Conservation (phyloP, 116 monocot species). For the Iris pallida region DNA sequence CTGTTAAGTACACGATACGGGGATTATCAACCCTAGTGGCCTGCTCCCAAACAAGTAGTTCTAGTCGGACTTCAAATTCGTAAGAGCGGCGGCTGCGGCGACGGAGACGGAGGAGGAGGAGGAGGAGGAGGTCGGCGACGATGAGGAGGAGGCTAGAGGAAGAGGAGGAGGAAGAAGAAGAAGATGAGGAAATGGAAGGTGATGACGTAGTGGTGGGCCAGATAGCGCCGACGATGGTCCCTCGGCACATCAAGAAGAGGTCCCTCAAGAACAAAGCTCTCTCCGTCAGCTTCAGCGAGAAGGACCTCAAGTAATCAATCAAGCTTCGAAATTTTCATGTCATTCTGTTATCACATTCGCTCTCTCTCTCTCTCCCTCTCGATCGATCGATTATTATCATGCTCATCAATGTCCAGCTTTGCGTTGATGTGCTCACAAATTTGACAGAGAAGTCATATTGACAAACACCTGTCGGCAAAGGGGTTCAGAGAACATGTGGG, state of each 20-base stretch:
- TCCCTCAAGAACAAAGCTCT: constrained; percentile 75
- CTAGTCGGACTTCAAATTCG: too few species aligned
- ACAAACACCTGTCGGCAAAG: too few species aligned
- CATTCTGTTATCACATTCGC: not conserved
- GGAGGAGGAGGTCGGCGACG: constrained; percentile 8
- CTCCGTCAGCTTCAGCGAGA: constrained; percentile 62
- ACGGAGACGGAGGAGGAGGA: not conserved
- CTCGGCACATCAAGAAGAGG: constrained; percentile 72
- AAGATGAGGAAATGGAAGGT: constrained; percentile 20
- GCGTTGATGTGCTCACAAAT: not conserved
- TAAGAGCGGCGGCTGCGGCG: too few species aligned
- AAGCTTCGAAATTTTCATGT: not conserved
- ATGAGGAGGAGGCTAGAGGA: not conserved
- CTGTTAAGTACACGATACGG: too few species aligned
- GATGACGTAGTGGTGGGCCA: constrained; percentile 48
- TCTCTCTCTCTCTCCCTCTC: too few species aligned
- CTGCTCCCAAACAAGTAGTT: too few species aligned
- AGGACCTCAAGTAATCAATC: constrained; percentile 39
- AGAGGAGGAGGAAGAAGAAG: not conserved
- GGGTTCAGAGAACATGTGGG: too few species aligned
- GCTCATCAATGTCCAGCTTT: not conserved
- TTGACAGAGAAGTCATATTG: not conserved
- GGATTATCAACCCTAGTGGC: too few species aligned
- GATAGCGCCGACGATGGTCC: constrained; percentile 35
- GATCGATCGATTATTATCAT: too few species aligned